A percentile compares a stretch with the other conserved stretches of the same genome.
These are phyloP conservation scores for Postia placenta DNA, from an alignment of 768 basidiomycete species.

Conservation along the genomic window DNA sequence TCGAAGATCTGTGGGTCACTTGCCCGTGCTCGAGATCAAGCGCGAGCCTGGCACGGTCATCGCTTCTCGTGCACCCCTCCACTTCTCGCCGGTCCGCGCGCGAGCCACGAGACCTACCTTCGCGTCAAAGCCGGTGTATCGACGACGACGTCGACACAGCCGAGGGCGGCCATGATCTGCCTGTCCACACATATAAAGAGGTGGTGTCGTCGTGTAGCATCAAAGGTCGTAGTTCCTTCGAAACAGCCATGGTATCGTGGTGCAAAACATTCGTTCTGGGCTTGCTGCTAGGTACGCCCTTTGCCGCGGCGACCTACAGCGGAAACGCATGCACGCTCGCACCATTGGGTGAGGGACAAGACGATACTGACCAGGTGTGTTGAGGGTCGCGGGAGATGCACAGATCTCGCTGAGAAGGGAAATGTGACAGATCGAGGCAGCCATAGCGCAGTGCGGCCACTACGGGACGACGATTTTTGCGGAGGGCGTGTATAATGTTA, in stretches of 20 bases:
- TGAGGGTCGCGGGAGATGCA: too few relatives aligned
- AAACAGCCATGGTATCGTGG: neutral
- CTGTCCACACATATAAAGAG: neutral
- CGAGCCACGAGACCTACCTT: neutral
- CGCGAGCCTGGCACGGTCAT: neutral
- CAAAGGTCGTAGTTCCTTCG: too few relatives aligned
- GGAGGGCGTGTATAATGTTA: conserved; percentile 44
- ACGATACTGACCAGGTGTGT: conserved; percentile 20
- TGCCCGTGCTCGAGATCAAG: neutral
- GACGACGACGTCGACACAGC: neutral
- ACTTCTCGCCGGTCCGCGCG: neutral
- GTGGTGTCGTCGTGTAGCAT: neutral
- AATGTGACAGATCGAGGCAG: conserved; percentile 43
- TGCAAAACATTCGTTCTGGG: neutral
- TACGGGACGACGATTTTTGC: conserved; percentile 40
- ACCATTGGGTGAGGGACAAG: conserved; percentile 17
- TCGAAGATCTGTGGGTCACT: neutral
- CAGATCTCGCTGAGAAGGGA: too few relatives aligned
- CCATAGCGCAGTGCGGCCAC: conserved; percentile 43
- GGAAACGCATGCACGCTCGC: conserved; percentile 14
- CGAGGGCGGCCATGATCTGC: neutral
- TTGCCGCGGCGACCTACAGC: neutral
- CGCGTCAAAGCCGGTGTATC: neutral
- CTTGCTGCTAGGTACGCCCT: neutral
- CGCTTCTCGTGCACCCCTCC: neutral